Evolutionary conservation across 106 monocot genomes (phyloP), one percentile per base, ranked within the genome.

Genomic region (Dactylorhiza incarnata): DNA sequence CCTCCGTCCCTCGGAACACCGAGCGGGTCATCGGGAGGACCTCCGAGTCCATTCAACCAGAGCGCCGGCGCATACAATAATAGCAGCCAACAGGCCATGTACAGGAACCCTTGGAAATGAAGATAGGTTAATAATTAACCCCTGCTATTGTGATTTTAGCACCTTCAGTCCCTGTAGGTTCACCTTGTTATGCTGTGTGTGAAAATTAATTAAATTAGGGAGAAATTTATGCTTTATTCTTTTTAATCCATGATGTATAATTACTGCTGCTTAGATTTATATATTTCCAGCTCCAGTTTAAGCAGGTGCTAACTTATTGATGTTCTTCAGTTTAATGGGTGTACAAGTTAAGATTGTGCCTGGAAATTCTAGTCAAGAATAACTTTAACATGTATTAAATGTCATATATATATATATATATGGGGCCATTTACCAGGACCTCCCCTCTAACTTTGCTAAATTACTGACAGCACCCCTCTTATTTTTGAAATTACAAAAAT

Each of bases 41-140:
- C 83, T 0, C 59, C 76, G 9, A 90, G 93, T 78, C 94, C 90
- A 2, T 52, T 79, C 11, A 84, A 90, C 59, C 85, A 86, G 58
- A 86, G 79, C 56, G 74, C 80, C 0, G 81, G 78, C 5, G 71
- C 73, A 24, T 78, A 68, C 72, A 84, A 78, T 73, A 84, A 85
- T 53, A 88, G 59, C 71, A 80, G 59, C 22, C 91, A 83, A 63
- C 89, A 81, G 24, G 82, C 76, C 44, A 74, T 94, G 73, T 74
- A 87, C 13, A 76, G 17, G 73, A 84, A 87, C 68, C 80, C 78
- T 17, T 94, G 94, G 94, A 94, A 94, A 82, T 94, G 78, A 85
- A 55, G 72, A 11, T 45, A 47, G 48, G 9, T 16, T 46, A 6
- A 47, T 72, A 48, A 17, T 72, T 72, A 72, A 48, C 72, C 72